These are phyloP conservation scores for Kodamaea laetipori DNA, from an alignment of 805 yeast genomes.

Conservation along the genomic window DNA sequence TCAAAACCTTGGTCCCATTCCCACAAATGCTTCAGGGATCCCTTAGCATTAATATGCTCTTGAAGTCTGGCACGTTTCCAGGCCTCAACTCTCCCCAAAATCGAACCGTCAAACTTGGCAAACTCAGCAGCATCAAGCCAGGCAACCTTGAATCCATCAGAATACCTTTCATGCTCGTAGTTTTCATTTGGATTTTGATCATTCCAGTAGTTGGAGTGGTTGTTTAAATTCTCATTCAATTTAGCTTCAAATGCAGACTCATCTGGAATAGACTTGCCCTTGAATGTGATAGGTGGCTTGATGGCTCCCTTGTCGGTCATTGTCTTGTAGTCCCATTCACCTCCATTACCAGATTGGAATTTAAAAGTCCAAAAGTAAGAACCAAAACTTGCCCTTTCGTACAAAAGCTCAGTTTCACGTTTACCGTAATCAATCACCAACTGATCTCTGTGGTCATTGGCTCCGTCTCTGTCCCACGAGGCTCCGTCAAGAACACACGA, in stretches of 20 bases:
- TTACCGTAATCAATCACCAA: conserved; percentile 65
- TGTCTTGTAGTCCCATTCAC: conserved; percentile 92
- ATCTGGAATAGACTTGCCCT: conserved; percentile 37
- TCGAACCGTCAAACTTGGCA: conserved; percentile 66
- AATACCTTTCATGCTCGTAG: conserved; percentile 79
- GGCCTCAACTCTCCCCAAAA: conserved; percentile 70
- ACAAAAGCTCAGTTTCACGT: conserved; percentile 50
- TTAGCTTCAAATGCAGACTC: conserved; percentile 43
- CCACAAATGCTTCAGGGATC: conserved; percentile 66
- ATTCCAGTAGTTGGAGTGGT: conserved; percentile 73
- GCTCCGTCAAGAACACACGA: conserved; percentile 81
- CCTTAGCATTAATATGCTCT: conserved; percentile 62
- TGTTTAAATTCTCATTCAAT: conserved; percentile 36
- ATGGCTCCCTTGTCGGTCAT: conserved; percentile 66
- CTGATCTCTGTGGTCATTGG: conserved; percentile 46
- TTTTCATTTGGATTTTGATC: conserved; percentile 53
- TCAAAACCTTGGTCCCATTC: conserved; percentile 89
- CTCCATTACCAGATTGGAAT: conserved; percentile 87
- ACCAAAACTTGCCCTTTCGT: conserved; percentile 63
- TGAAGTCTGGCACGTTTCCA: conserved; percentile 64
- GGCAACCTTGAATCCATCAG: conserved; percentile 75
- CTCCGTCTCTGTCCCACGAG: conserved; percentile 64
- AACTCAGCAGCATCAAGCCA: conserved; percentile 75
- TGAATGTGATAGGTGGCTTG: conserved; percentile 23
- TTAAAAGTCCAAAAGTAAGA: conserved; percentile 89